These are phyloP conservation scores for Irpex sp. DNA, from an alignment of 1,284 basidiomycete genomes.

Conservation along the genomic window DNA sequence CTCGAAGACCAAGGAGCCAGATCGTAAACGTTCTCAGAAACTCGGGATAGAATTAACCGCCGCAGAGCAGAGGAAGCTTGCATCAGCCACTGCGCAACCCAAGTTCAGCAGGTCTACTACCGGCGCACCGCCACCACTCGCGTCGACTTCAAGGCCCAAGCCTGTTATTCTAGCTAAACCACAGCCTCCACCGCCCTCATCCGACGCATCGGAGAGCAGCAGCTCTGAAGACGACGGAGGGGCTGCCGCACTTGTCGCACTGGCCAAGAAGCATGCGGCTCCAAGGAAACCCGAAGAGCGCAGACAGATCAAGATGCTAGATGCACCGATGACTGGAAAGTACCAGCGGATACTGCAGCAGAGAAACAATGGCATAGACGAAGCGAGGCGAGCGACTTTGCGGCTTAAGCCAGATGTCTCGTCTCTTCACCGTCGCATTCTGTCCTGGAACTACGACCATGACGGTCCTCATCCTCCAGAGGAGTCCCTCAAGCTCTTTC, in stretches of 20 bases:
- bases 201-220: constrained; percentile 9
- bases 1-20: background rate
- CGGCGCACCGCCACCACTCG: background rate
- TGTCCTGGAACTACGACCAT: constrained; percentile 87
- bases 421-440: constrained; percentile 73
- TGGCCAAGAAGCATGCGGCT: constrained; percentile 52
- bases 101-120: constrained; percentile 15
- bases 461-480: constrained; percentile 57
- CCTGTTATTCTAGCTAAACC: constrained; percentile 20
- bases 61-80: constrained; percentile 34
- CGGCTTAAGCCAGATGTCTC: constrained; percentile 84
- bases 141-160: constrained; percentile 35
- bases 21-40: constrained; percentile 19
- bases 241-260: constrained; percentile 56
- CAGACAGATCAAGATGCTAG: constrained; percentile 70
- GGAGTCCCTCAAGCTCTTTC: constrained; percentile 30
- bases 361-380: constrained; percentile 52
- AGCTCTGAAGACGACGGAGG: constrained; percentile 24
- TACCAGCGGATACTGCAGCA: constrained; percentile 35
- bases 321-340: constrained; percentile 38
- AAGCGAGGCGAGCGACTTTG: constrained; percentile 60
- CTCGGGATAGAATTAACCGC: constrained; percentile 28
- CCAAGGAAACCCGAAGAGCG: constrained; percentile 54
- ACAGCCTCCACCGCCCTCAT: constrained; percentile 29
- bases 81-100: constrained; percentile 20